These are phyloP conservation scores for Triticum urartu DNA, from an alignment of 176 grass and related monocot genomes.

Conservation along the genomic window DNA sequence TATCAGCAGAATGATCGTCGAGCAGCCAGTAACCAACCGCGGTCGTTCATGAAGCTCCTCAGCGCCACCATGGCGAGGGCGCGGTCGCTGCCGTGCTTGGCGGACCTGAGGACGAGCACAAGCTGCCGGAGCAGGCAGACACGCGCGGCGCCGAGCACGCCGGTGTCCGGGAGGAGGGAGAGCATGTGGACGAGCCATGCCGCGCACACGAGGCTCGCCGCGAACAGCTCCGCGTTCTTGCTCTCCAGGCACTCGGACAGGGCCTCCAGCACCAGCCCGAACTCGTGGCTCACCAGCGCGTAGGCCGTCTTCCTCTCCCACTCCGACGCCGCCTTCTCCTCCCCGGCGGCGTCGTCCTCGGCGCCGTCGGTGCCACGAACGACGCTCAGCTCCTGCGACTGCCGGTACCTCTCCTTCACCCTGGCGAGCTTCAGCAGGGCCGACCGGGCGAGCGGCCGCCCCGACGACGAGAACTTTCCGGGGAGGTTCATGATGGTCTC, in stretches of 20 bases:
- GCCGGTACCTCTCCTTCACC: conserved; percentile 54
- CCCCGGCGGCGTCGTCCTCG: conserved; percentile 43
- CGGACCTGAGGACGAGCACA: conserved; percentile 56
- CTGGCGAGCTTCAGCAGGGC: conserved; percentile 53
- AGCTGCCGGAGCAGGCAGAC: conserved; percentile 62
- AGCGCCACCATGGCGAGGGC: conserved; percentile 64
- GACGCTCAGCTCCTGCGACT: conserved; percentile 35
- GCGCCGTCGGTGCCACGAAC: conserved; percentile 26
- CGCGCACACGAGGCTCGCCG: conserved; percentile 60
- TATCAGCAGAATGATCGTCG: neutral
- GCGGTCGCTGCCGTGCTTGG: conserved; percentile 60
- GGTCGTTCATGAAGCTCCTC: conserved; percentile 72
- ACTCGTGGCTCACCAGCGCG: conserved; percentile 68
- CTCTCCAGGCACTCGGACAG: conserved; percentile 53
- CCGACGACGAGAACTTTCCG: conserved; percentile 68
- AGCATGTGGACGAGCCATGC: conserved; percentile 68
- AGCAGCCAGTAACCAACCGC: neutral
- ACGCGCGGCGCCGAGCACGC: conserved; percentile 57
- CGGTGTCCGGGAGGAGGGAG: conserved; percentile 64
- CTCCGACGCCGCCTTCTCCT: conserved; percentile 49
- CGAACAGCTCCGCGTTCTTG: conserved; percentile 53
- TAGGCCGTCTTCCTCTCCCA: conserved; percentile 68
- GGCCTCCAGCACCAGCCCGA: conserved; percentile 68
- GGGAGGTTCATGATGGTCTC: conserved; percentile 60
- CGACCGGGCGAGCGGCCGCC: conserved; percentile 51